These are phyloP conservation scores for Butyriboletus appendiculatus DNA, from an alignment of 1,284 basidiomycete genomes.

Conservation along the genomic window DNA sequence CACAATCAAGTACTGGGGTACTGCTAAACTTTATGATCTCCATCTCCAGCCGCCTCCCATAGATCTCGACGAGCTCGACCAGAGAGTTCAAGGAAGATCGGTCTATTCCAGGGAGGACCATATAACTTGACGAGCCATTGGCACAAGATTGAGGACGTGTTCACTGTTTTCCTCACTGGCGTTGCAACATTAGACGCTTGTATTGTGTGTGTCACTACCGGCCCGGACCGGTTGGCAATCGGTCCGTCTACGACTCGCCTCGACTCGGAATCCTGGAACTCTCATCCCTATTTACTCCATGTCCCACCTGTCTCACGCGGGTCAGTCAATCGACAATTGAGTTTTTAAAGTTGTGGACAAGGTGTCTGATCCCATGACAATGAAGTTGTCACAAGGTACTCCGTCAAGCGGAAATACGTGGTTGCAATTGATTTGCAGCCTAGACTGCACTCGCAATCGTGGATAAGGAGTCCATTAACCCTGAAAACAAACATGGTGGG, in stretches of 20 bases:
- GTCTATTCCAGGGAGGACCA: background rate
- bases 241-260: background rate
- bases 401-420: conserved; percentile 13
- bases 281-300: background rate
- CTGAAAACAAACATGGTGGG: background rate
- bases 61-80: background rate
- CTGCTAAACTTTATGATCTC: background rate
- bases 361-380: background rate
- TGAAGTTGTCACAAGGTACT: background rate
- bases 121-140: background rate
- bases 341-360: background rate
- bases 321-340: background rate
- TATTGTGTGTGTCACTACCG: background rate
- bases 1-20: background rate
- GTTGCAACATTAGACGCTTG: background rate
- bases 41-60: background rate
- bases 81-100: background rate
- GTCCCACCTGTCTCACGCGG: background rate
- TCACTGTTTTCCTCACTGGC: background rate
- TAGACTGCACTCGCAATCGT: background rate
- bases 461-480: background rate
- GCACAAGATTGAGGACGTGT: background rate
- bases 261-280: background rate
- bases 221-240: conserved; percentile 3
- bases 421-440: background rate